Conservation (phyloP, 495 filamentous ascomycete genomes). For the Hypomontagnella monticulosa region DNA sequence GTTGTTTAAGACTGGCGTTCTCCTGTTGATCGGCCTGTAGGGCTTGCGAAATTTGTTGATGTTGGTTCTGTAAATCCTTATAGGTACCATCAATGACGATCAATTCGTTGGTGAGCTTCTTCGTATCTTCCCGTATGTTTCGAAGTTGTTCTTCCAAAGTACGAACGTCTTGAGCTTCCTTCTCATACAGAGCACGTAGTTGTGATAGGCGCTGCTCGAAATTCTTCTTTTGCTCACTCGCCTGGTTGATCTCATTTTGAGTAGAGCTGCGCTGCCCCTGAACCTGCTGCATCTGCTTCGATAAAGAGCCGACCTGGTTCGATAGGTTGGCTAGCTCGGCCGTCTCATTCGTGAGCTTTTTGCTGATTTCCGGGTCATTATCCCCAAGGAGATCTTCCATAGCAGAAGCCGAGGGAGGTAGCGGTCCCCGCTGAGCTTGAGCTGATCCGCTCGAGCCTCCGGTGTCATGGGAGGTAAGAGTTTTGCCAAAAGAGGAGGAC, state of each 20-base stretch:
- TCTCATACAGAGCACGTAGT: conserved; percentile 86
- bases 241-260: conserved; percentile 80
- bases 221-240: conserved; percentile 85
- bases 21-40: conserved; percentile 89
- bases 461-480: conserved; percentile 78
- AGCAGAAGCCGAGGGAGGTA: conserved; percentile 59
- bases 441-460: conserved; percentile 71
- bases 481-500: conserved; percentile 88
- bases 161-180: conserved; percentile 87
- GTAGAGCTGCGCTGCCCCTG: conserved; percentile 79
- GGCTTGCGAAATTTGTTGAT: conserved; percentile 75
- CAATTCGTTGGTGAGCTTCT: conserved; percentile 81
- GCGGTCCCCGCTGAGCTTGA: conserved; percentile 42
- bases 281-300: conserved; percentile 92
- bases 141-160: conserved; percentile 83
- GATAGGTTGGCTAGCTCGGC: conserved; percentile 95
- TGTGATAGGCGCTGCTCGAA: conserved; percentile 88
- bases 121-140: conserved; percentile 78
- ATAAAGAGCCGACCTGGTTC: conserved; percentile 88
- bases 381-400: conserved; percentile 95
- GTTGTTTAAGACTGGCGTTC: conserved; percentile 85
- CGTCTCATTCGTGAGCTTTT: conserved; percentile 86
- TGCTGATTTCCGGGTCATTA: conserved; percentile 87
- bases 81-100: conserved; percentile 81
- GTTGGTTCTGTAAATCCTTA: conserved; percentile 86